phyloP scores from a whole-genome alignment of 495 filamentous ascomycete genomes.

The Podospora fimiseda region DNA sequence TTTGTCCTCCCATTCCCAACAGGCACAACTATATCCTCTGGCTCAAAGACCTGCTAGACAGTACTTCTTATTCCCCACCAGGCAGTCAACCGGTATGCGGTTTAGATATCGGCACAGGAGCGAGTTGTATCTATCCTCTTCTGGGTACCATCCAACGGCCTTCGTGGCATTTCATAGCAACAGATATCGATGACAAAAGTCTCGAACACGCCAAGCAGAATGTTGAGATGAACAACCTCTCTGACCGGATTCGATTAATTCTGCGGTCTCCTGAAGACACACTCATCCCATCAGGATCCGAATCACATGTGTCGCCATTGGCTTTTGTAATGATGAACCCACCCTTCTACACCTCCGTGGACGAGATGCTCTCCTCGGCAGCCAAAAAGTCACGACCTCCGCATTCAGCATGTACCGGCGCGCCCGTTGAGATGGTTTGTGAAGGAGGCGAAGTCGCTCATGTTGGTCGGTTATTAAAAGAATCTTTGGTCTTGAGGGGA shows the following conservation, averaged over 20 bases:
- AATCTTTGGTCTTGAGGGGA: slow-evolving; percentile 56
- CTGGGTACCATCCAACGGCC: slow-evolving; percentile 64
- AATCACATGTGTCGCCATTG: no score
- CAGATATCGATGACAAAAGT: slow-evolving; percentile 74
- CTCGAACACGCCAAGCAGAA: slow-evolving; percentile 60
- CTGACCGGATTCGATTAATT: slow-evolving; percentile 58
- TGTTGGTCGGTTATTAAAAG: slow-evolving; percentile 64
- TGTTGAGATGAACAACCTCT: slow-evolving; percentile 55
- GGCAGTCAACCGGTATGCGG: slow-evolving; percentile 52
- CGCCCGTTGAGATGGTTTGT: slow-evolving; percentile 80
- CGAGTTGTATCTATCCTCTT: slow-evolving; percentile 85
- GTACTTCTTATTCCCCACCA: slow-evolving; percentile 52
- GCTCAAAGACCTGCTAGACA: slow-evolving; percentile 81
- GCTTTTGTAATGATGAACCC: slow-evolving; percentile 96
- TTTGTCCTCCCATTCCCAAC: slow-evolving; percentile 89
- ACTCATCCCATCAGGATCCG: slow-evolving; percentile 66
- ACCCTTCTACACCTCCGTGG: slow-evolving; percentile 75
- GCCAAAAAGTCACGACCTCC: slow-evolving; percentile 60
- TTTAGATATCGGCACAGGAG: slow-evolving; percentile 86
- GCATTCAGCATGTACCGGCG: slow-evolving; percentile 74
- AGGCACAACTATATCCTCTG: slow-evolving; percentile 86
- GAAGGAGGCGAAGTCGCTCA: slow-evolving; percentile 79
- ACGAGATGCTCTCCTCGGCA: slow-evolving; percentile 61
- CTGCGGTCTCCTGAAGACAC: slow-evolving; percentile 43
- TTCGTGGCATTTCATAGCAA: slow-evolving; percentile 66